Conservation (phyloP, 192 early-diverging fungal species). For the Coemansia sp. region DNA sequence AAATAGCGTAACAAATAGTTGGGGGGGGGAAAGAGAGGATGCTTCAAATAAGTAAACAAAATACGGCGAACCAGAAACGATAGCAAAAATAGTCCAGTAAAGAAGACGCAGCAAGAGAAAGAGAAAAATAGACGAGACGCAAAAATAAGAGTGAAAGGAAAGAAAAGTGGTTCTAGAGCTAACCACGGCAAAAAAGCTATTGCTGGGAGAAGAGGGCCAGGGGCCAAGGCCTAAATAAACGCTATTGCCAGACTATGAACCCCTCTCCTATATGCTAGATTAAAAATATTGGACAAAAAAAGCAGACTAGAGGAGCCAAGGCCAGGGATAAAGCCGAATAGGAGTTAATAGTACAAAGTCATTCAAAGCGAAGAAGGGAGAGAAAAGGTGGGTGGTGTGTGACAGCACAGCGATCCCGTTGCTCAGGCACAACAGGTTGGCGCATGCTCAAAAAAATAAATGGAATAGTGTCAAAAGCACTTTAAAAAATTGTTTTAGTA, state of each 20-base stretch:
- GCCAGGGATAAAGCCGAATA: not conserved
- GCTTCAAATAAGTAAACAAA: not conserved
- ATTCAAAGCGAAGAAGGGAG: not conserved
- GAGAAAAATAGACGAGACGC: not conserved
- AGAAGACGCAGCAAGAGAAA: not conserved
- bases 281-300: not conserved
- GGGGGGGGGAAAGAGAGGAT: not conserved
- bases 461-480: not conserved
- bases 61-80: not conserved
- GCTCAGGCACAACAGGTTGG: slow-evolving; percentile 2
- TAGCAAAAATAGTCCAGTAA: not conserved
- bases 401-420: not conserved
- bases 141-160: not conserved
- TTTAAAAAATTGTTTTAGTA: not conserved
- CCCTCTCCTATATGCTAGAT: not conserved
- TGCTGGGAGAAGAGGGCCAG: not conserved
- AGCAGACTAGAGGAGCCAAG: not conserved
- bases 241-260: not conserved
- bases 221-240: not conserved
- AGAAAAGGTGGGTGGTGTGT: not conserved
- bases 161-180: not conserved
- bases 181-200: not conserved
- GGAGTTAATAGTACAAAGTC: not conserved
- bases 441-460: not conserved
- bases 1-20: not conserved